Percentiles rank a stretch among this genome's conserved stretches.
Conservation (phyloP, 805 yeast genomes). For the Metschnikowia lachancei region DNA sequence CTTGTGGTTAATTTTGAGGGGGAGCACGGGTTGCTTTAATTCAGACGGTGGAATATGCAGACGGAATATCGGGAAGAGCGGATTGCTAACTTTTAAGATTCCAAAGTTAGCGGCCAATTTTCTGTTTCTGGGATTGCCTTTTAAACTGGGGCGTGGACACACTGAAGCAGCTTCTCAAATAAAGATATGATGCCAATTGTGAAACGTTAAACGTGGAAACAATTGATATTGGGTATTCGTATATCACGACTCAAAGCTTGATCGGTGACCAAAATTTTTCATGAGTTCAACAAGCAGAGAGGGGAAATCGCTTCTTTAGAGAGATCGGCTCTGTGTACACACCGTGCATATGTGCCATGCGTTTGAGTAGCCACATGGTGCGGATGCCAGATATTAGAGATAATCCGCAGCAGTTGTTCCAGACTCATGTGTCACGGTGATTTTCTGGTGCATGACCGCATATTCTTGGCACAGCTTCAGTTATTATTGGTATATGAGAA, state of each 20-base stretch:
- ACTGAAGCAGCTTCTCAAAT: background rate
- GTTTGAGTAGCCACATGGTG: constrained; percentile 7
- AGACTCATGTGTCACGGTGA: no score
- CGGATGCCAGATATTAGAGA: background rate
- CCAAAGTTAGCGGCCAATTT: background rate
- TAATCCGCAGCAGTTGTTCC: background rate
- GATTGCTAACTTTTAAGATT: constrained; percentile 5
- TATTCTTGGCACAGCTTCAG: no score
- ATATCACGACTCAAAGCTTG: constrained; percentile 4
- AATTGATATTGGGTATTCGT: constrained; percentile 4
- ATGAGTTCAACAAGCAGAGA: constrained; percentile 14
- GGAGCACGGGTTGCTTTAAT: constrained; percentile 2
- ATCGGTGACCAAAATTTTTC: constrained; percentile 13
- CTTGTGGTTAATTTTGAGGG: background rate
- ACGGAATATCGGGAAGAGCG: constrained; percentile 5
- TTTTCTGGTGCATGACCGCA: no score
- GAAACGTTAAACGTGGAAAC: constrained; percentile 1
- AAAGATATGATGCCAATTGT: background rate
- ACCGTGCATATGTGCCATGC: constrained; percentile 11
- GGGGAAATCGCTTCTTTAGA: constrained; percentile 13
- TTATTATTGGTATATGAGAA: no score
- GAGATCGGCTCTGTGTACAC: constrained; percentile 11
- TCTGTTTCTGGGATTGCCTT: background rate
- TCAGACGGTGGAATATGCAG: constrained; percentile 2
- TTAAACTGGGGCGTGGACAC: no score